These are phyloP conservation scores for Backusella luteola DNA, from an alignment of 192 early-diverging fungal genomes.

Conservation along the genomic window DNA sequence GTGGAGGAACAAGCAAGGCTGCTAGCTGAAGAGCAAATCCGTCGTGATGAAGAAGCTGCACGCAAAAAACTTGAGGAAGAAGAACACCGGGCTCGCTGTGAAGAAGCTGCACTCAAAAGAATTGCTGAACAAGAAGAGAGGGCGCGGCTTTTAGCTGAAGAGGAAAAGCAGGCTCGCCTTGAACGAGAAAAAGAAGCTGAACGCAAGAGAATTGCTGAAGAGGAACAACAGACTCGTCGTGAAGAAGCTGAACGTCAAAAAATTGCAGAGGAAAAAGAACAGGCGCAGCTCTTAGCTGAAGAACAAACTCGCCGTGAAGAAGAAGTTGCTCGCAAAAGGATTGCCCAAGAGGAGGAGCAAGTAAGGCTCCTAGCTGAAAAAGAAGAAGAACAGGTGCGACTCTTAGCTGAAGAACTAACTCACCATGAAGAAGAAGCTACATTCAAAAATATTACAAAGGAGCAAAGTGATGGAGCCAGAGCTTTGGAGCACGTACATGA, in stretches of 20 bases:
- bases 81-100: background rate
- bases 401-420: background rate
- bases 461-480: background rate
- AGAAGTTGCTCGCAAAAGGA: background rate
- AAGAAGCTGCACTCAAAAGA: background rate
- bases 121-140: background rate
- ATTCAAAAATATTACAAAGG: background rate
- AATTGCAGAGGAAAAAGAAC: background rate
- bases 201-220: background rate
- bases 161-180: too few species aligned
- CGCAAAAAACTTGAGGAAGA: background rate
- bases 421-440: background rate
- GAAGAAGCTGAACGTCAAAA: background rate
- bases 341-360: background rate
- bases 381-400: background rate
- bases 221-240: background rate
- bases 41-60: background rate
- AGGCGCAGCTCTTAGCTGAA: background rate
- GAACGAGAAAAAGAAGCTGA: too few species aligned
- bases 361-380: background rate
- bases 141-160: too few species aligned
- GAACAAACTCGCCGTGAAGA: background rate
- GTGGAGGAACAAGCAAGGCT: background rate
- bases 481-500: background rate
- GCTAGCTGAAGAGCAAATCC: background rate